These are phyloP conservation scores for Ogataea neopini DNA, from an alignment of 805 yeast species.

Conservation along the genomic window DNA sequence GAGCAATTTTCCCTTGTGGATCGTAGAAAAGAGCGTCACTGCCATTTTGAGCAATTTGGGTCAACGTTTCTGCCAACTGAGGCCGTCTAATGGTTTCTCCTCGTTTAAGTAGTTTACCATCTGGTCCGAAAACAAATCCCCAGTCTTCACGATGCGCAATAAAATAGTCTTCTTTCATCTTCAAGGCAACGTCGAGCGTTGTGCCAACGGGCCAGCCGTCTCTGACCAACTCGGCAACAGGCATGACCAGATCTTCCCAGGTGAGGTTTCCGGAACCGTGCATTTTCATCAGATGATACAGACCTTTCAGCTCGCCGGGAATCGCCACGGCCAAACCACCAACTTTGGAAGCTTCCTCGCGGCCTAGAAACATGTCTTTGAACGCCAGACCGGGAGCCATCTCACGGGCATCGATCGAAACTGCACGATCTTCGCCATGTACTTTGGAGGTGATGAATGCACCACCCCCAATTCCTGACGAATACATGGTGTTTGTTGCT, in stretches of 20 bases:
- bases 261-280: constrained; percentile 72
- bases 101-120: constrained; percentile 35
- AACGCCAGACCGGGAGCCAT: constrained; percentile 70
- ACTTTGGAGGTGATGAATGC: constrained; percentile 59
- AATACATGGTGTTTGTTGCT: constrained; percentile 72
- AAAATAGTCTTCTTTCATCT: constrained; percentile 36
- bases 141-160: constrained; percentile 45
- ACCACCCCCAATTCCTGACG: constrained; percentile 97
- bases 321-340: constrained; percentile 90
- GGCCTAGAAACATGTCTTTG: constrained; percentile 60
- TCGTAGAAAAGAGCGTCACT: constrained; percentile 79
- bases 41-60: constrained; percentile 72
- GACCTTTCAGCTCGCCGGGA: constrained; percentile 90
- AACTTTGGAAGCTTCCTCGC: constrained; percentile 52
- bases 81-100: constrained; percentile 69
- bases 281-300: constrained; percentile 55
- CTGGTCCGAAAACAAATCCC: constrained; percentile 51
- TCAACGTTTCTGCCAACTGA: constrained; percentile 64
- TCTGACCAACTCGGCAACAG: constrained; percentile 66
- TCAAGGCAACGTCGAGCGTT: constrained; percentile 45
- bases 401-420: constrained; percentile 84
- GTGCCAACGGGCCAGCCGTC: constrained; percentile 62
- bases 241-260: constrained; percentile 75
- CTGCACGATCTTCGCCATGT: constrained; percentile 44
- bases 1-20: constrained; percentile 73